phyloP scores from a whole-genome alignment of 2,329 filamentous ascomycete genomes.

The Aureobasidium namibiae region DNA sequence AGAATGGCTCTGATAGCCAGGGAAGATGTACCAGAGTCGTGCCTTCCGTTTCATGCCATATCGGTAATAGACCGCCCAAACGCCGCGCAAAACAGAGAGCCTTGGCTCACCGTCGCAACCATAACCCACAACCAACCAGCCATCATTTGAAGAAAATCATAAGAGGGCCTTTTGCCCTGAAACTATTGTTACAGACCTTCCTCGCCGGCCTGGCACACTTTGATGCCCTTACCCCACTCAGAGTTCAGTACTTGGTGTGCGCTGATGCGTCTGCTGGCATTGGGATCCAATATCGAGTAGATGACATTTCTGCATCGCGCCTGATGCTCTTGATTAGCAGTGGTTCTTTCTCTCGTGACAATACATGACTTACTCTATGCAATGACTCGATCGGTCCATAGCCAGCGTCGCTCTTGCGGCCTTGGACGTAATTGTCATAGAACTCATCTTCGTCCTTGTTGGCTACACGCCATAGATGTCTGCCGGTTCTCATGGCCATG shows the following conservation, averaged over 20 bases:
- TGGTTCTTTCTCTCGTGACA: background rate
- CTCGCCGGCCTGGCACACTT: constrained; percentile 91
- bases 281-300: constrained; percentile 95
- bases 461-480: constrained; percentile 93
- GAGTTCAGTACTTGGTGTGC: constrained; percentile 96
- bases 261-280: constrained; percentile 83
- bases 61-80: constrained; percentile 3
- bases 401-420: constrained; percentile 85
- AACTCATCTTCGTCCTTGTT: constrained; percentile 97
- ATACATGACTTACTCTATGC: constrained; percentile 64
- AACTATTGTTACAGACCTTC: constrained; percentile 65
- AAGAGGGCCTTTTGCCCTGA: constrained; percentile 1
- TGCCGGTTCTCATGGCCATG: constrained; percentile 97
- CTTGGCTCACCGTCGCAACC: constrained; percentile 3
- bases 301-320: constrained; percentile 97
- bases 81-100: constrained; percentile 10
- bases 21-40: constrained; percentile 2
- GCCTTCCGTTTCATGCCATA: background rate
- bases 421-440: constrained; percentile 87
- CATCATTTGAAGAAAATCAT: background rate
- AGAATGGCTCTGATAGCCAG: constrained; percentile 12
- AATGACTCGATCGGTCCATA: constrained; percentile 95
- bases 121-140: background rate
- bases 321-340: constrained; percentile 39
- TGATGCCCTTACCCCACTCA: constrained; percentile 97